Percentiles rank a stretch among this genome's conserved stretches.
Conservation (phyloP, 2,329 filamentous ascomycete genomes). For the Beauveria sp. region DNA sequence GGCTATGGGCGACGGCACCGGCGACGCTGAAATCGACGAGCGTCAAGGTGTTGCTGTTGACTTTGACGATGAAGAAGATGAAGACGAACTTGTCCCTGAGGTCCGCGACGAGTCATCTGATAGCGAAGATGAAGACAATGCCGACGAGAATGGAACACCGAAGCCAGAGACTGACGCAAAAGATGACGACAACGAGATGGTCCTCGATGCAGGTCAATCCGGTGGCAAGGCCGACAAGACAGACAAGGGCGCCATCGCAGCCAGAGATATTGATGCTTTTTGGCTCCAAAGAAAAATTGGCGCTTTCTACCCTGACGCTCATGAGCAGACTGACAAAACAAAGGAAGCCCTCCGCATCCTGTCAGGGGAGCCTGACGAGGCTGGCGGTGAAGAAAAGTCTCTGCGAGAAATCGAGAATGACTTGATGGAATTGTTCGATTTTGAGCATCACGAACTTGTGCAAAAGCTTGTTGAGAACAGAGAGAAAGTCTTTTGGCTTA, state of each 20-base stretch:
- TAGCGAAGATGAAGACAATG: conserved; percentile 62
- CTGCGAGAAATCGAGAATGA: conserved; percentile 96
- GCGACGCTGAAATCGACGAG: conserved; percentile 75
- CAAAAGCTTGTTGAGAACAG: conserved; percentile 85
- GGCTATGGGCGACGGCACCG: conserved; percentile 56
- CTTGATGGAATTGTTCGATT: conserved; percentile 96
- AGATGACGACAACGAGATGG: conserved; percentile 72
- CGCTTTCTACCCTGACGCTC: conserved; percentile 78
- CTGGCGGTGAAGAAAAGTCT: conserved; percentile 71
- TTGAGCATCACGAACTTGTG: conserved; percentile 89
- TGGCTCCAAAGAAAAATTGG: conserved; percentile 95
- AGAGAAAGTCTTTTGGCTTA: conserved; percentile 94
- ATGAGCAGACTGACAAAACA: conserved; percentile 90
- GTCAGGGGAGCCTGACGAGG: conserved; percentile 62
- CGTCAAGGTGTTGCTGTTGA: conserved; percentile 95
- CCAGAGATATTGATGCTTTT: conserved; percentile 91
- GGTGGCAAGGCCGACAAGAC: conserved; percentile 39
- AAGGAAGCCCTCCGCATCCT: conserved; percentile 75
- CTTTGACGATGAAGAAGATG: conserved; percentile 83
- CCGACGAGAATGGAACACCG: conserved; percentile 49
- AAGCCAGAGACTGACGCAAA: conserved; percentile 43
- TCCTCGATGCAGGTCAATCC: conserved; percentile 62
- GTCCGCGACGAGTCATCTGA: conserved; percentile 83
- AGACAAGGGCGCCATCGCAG: conserved; percentile 60
- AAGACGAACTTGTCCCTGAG: conserved; percentile 70